Conservation (phyloP, 495 filamentous ascomycete genomes). For the Penicillium bialowiezense region DNA sequence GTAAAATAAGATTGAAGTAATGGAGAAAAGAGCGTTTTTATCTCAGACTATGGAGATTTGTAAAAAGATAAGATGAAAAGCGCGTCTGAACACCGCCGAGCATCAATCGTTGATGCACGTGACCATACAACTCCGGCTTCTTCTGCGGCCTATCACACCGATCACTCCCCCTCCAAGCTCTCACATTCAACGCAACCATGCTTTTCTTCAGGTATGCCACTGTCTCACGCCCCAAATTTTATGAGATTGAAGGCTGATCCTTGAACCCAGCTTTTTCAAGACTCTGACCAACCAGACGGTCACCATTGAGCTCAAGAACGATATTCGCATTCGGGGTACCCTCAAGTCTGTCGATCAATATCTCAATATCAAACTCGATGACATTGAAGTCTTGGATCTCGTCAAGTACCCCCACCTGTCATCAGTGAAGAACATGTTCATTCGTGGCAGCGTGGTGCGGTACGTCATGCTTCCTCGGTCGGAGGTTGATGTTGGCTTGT, state of each 20-base stretch:
- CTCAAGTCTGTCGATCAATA: conserved; percentile 98
- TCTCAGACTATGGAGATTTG: too few relatives aligned
- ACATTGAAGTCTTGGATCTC: conserved; percentile 88
- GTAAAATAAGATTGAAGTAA: too few relatives aligned
- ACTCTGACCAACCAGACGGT: conserved; percentile 95
- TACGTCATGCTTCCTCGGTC: conserved; percentile 90
- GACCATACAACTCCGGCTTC: neutral
- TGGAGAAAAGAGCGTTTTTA: too few relatives aligned
- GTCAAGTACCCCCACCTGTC: conserved; percentile 87
- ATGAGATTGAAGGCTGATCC: neutral
- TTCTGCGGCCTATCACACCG: neutral
- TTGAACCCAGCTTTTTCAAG: conserved; percentile 89
- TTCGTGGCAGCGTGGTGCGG: conserved; percentile 90
- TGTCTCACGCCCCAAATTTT: too few relatives aligned
- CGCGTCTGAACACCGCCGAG: too few relatives aligned
- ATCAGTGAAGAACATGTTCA: conserved; percentile 98
- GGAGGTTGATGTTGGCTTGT: conserved; percentile 81
- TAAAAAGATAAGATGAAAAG: too few relatives aligned
- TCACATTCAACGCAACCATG: conserved; percentile 27
- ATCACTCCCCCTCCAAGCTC: conserved; percentile 8
- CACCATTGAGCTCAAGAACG: conserved; percentile 98
- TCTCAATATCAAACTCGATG: conserved; percentile 97
- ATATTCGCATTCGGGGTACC: conserved; percentile 90
- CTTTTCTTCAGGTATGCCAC: conserved; percentile 47
- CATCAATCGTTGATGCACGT: too few relatives aligned